phyloP scores from a whole-genome alignment of 192 early-diverging fungal genomes.

The Chytriomyces sp. region DNA sequence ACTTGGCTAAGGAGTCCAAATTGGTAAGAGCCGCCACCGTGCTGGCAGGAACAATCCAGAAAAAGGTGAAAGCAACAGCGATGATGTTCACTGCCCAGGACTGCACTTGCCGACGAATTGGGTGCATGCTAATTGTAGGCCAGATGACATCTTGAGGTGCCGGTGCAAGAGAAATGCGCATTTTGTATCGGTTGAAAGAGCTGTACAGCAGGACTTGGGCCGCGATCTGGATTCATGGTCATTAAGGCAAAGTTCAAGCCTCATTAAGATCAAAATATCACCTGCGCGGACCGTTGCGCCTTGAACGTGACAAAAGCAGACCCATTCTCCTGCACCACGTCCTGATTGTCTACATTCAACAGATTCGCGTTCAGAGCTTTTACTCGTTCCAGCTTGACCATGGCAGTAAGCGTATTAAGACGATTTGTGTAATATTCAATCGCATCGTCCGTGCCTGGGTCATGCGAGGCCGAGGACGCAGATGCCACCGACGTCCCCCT shows the following conservation, averaged over 20 bases:
- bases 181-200: slow-evolving; percentile 35
- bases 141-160: slow-evolving; percentile 50
- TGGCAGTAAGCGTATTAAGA: slow-evolving; percentile 33
- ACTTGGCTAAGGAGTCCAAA: slow-evolving; percentile 34
- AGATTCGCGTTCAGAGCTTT: slow-evolving; percentile 6
- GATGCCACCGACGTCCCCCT: neutral
- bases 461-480: neutral
- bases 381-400: slow-evolving; percentile 36
- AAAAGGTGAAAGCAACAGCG: slow-evolving; percentile 34
- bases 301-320: slow-evolving; percentile 58
- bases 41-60: slow-evolving; percentile 48
- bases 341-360: slow-evolving; percentile 10
- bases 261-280: neutral
- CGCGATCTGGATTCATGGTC: slow-evolving; percentile 27
- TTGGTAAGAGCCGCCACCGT: slow-evolving; percentile 38
- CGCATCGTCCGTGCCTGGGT: slow-evolving; percentile 33
- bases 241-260: neutral
- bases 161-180: slow-evolving; percentile 44
- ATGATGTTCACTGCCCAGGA: slow-evolving; percentile 24
- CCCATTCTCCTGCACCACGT: slow-evolving; percentile 21
- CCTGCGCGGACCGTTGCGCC: slow-evolving; percentile 40
- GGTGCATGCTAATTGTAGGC: slow-evolving; percentile 37
- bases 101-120: slow-evolving; percentile 34
- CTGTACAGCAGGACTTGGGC: slow-evolving; percentile 40
- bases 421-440: slow-evolving; percentile 45